A percentile compares a stretch with the other conserved stretches of the same genome.
phyloP scores from a whole-genome alignment of 2,329 filamentous ascomycete genomes.

The Ceratocystis papillata region DNA sequence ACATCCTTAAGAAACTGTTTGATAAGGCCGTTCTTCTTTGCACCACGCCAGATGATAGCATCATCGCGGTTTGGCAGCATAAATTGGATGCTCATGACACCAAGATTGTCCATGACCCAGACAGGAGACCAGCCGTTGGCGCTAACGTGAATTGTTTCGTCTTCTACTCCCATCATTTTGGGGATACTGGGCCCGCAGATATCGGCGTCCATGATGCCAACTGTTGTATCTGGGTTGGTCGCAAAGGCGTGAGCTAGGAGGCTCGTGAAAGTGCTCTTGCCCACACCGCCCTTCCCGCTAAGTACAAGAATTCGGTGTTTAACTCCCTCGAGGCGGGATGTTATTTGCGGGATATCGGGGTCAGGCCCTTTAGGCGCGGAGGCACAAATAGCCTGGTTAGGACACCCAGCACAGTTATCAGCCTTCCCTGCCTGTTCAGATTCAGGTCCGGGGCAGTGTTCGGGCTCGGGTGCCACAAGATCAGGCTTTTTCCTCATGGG shows the following conservation, averaged over 20 bases:
- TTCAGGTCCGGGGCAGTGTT: constrained; percentile 90
- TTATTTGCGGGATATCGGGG: constrained; percentile 82
- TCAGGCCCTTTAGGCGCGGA: constrained; percentile 91
- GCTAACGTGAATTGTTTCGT: constrained; percentile 85
- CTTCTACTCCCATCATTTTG: constrained; percentile 97
- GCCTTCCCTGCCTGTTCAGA: constrained; percentile 57
- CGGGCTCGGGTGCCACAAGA: constrained; percentile 87
- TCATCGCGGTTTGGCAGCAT: constrained; percentile 92
- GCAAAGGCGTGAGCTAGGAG: constrained; percentile 86
- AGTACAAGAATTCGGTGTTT: constrained; percentile 88
- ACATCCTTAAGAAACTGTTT: constrained; percentile 98
- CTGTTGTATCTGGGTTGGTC: constrained; percentile 61
- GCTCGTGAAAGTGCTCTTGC: constrained; percentile 87
- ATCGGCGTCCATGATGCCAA: constrained; percentile 96
- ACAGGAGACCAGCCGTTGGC: constrained; percentile 86
- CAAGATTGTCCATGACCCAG: constrained; percentile 88
- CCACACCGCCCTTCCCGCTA: constrained; percentile 90
- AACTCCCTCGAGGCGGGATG: constrained; percentile 67
- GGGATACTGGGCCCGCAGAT: constrained; percentile 94
- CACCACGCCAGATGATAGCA: constrained; percentile 91
- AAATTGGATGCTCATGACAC: constrained; percentile 96
- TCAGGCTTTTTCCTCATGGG: constrained; percentile 62
- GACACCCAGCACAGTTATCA: constrained; percentile 87
- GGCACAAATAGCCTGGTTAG: constrained; percentile 91
- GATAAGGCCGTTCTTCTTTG: constrained; percentile 97